A percentile compares a stretch with the other conserved stretches of the same genome.
These are phyloP conservation scores for Phlebiopsis gigantea DNA, from an alignment of 768 basidiomycete genomes.

Conservation along the genomic window DNA sequence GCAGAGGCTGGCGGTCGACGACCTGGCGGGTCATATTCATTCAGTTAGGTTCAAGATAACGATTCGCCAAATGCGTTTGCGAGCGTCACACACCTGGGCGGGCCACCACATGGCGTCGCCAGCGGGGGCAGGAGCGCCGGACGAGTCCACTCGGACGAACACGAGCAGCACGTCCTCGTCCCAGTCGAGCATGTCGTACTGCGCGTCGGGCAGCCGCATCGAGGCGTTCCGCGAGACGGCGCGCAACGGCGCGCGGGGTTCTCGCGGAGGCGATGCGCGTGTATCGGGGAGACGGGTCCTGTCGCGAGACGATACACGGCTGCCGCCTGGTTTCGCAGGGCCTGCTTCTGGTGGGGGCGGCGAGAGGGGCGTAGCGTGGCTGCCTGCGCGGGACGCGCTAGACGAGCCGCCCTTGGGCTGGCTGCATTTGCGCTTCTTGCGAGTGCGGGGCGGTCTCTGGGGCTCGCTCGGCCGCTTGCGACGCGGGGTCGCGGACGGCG, in stretches of 20 bases:
- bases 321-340: neutral
- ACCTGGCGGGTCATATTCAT: constrained; percentile 8
- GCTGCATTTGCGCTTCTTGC: constrained; percentile 1
- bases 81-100: constrained; percentile 41
- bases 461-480: neutral
- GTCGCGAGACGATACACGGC: neutral
- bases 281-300: no score
- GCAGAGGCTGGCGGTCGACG: constrained; percentile 22
- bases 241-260: no score
- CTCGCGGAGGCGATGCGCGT: no score
- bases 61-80: constrained; percentile 21
- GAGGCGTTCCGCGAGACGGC: neutral
- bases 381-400: neutral
- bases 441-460: no score
- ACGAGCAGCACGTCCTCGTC: constrained; percentile 13
- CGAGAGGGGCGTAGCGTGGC: constrained; percentile 2
- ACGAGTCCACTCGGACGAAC: constrained; percentile 20
- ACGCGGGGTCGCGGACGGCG: neutral
- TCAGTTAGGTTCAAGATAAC: constrained; percentile 3
- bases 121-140: constrained; percentile 12
- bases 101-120: constrained; percentile 59
- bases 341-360: neutral
- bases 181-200: neutral
- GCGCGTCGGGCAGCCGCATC: neutral
- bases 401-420: neutral